These are phyloP conservation scores for Ascochyta lentis DNA, from an alignment of 2,329 filamentous ascomycete genomes.

Conservation along the genomic window DNA sequence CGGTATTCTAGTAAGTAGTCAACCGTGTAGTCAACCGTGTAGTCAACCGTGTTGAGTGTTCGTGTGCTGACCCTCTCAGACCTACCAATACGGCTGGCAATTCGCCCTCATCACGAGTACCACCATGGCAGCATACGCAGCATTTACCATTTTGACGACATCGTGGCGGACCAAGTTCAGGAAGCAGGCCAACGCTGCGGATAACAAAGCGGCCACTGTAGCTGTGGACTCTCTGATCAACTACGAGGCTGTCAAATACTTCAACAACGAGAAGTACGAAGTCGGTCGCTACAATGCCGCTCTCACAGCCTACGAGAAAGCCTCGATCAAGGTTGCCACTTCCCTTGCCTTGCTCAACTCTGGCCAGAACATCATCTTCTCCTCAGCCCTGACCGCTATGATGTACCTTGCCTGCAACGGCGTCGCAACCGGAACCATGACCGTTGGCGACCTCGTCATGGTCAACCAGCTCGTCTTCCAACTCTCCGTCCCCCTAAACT, in stretches of 20 bases:
- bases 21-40: not conserved
- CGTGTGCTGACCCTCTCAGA: conserved; percentile 54
- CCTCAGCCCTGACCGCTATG: conserved; percentile 90
- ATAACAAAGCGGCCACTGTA: conserved; percentile 93
- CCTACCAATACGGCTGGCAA: conserved; percentile 90
- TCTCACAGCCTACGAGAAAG: conserved; percentile 84
- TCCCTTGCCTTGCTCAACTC: conserved; percentile 92
- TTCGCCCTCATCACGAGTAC: conserved; percentile 89
- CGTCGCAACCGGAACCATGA: conserved; percentile 79
- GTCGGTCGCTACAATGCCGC: conserved; percentile 89
- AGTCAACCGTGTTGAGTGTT: not conserved
- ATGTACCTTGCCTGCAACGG: conserved; percentile 97
- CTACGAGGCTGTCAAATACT: conserved; percentile 99
- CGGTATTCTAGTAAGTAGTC: conserved; percentile 72
- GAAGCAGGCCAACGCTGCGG: conserved; percentile 91
- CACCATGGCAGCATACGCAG: conserved; percentile 93
- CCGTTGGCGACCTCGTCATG: conserved; percentile 96
- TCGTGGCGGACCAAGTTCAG: conserved; percentile 97
- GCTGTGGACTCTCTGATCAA: conserved; percentile 98
- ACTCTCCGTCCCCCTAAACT: conserved; percentile 94
- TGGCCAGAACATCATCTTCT: conserved; percentile 97
- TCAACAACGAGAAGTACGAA: conserved; percentile 98
- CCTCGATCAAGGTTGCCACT: conserved; percentile 95
- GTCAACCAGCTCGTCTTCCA: conserved; percentile 99
- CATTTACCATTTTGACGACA: conserved; percentile 97